These are phyloP conservation scores for Acer yangbiense DNA, from an alignment of 345 rosid genomes.

Conservation along the genomic window DNA sequence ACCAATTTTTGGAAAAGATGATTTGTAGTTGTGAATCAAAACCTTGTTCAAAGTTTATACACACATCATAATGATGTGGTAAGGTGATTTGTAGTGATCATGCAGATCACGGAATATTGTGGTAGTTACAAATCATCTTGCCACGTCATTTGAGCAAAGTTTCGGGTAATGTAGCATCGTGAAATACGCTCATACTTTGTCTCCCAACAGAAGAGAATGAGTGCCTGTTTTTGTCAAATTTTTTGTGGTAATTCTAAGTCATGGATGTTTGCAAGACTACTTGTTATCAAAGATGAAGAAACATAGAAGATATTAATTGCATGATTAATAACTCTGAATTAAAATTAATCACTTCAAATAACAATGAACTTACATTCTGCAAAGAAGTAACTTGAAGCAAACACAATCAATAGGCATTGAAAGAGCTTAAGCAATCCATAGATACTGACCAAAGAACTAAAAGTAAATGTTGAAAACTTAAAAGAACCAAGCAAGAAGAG, in stretches of 20 bases:
- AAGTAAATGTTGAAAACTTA: constrained; percentile 13
- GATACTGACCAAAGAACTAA: background rate
- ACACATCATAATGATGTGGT: too few species aligned
- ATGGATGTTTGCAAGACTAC: background rate
- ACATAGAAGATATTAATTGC: background rate
- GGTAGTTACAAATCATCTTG: too few species aligned
- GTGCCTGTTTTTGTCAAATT: too few species aligned
- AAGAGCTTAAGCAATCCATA: background rate
- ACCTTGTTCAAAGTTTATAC: too few species aligned
- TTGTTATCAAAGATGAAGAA: background rate
- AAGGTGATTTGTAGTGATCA: too few species aligned
- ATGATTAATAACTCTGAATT: background rate
- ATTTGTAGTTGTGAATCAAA: too few species aligned
- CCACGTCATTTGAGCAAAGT: too few species aligned
- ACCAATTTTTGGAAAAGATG: background rate
- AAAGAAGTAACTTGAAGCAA: background rate
- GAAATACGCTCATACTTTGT: too few species aligned
- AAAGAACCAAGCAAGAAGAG: constrained; percentile 33
- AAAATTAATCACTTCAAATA: constrained; percentile 1
- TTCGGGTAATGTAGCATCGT: too few species aligned
- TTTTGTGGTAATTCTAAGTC: too few species aligned
- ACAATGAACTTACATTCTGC: constrained; percentile 9
- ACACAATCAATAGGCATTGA: background rate
- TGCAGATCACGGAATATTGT: too few species aligned
- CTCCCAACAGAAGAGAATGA: too few species aligned